Base-by-base conservation (phyloP, 371 early-diverging fungal genomes). In the Mucor mucedo region DNA sequence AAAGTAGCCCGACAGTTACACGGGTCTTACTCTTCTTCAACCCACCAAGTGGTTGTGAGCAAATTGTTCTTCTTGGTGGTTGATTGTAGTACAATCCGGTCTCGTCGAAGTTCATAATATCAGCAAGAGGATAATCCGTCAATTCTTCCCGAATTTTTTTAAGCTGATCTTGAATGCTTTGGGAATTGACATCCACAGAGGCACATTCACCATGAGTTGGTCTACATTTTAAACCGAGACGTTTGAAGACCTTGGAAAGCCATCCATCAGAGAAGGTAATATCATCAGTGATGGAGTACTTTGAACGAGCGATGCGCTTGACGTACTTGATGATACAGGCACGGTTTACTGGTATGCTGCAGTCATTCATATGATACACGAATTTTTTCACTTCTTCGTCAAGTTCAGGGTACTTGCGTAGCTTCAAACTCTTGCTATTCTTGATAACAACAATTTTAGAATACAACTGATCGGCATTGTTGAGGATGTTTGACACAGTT, bases 41-140 rank as follows among this genome's bases (percentile, higher is more conserved):
- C 6, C 35, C 42, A 49, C 35, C 28, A 16, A 54, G n/a, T 6
- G 54, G 54, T 2, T 3, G 6, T 21, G 32, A 54, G 2, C 55
- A 59, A 9, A 63, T 60, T 9, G 63, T 63, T 48, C 52, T 13
- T 32, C 42, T 53, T 1, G 69, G 60, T 6, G 47, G 56, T 32
- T 70, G 66, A 13, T 44, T 28, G 30, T 65, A 70, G 27, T 61
- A 70, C 4, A 69, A 28, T 1, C 62, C 58, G 35, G 70, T 58
- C 44, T 65, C 62, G 27, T 64, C 61, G 21, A 70, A 48, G 38
- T 55, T 62, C 39, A 54, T 21, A 29, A 55, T 55, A 41, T 41
- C 41, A 41, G 8, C 41, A 5, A 14, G 41, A 8, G 8, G 11
- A 41, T 41, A 41, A 2, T 5, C 9, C 1, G 8, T 30, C 41